Evolutionary conservation across 1,284 basidiomycete genomes (phyloP).

Genomic region (Meripilus lineatus): DNA sequence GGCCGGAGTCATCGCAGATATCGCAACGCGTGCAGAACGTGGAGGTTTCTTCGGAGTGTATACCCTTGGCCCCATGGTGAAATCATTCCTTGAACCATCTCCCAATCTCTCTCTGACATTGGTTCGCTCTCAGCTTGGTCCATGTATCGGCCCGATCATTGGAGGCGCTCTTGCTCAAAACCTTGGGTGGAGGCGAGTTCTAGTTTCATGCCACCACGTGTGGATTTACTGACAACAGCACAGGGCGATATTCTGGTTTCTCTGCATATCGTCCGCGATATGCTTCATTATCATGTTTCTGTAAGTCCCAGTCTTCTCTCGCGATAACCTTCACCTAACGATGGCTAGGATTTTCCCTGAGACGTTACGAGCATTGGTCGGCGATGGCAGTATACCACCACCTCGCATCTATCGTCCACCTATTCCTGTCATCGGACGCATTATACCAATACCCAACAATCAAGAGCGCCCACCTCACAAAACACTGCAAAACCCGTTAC

Average conservation of each 20-base stretch:
- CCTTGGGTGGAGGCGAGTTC: slow-evolving; percentile 59
- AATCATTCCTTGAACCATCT: slow-evolving; percentile 3
- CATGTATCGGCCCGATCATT: slow-evolving; percentile 39
- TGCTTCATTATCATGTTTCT: slow-evolving; percentile 51
- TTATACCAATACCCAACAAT: too few relatives aligned
- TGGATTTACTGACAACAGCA: background rate
- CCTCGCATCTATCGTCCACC: slow-evolving; percentile 46
- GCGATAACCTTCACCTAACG: background rate
- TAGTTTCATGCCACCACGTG: background rate
- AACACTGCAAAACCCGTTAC: slow-evolving; percentile 52
- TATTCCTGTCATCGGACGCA: slow-evolving; percentile 48
- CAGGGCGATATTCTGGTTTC: slow-evolving; percentile 78
- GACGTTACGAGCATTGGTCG: slow-evolving; percentile 47
- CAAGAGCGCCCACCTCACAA: slow-evolving; percentile 29
- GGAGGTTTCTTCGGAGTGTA: slow-evolving; percentile 36
- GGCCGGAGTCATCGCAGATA: slow-evolving; percentile 36
- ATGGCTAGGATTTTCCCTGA: slow-evolving; percentile 40
- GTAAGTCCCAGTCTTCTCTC: slow-evolving; percentile 33
- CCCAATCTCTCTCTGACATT: background rate
- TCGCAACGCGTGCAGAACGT: slow-evolving; percentile 33
- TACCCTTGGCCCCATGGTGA: slow-evolving; percentile 33
- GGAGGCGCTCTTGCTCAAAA: slow-evolving; percentile 54
- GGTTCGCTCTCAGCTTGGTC: slow-evolving; percentile 30
- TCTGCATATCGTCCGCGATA: slow-evolving; percentile 54
- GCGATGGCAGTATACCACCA: slow-evolving; percentile 51